These are phyloP conservation scores for Coniophora puteana DNA, from an alignment of 1,284 basidiomycete genomes.

Conservation along the genomic window DNA sequence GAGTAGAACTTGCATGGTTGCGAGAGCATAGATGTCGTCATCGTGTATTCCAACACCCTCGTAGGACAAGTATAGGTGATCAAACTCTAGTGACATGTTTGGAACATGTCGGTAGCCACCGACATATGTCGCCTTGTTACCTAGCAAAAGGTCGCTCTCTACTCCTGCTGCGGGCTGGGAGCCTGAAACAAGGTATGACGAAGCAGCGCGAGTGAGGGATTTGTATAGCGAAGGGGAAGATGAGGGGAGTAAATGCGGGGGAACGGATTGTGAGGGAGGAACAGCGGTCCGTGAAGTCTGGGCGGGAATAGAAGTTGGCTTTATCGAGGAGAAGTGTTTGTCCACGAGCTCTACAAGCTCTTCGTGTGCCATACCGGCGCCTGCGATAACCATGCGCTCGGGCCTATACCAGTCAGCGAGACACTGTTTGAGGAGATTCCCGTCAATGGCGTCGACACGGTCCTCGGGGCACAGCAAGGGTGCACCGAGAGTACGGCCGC, in stretches of 20 bases:
- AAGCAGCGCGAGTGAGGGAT: constrained; percentile 66
- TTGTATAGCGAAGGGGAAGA: constrained; percentile 56
- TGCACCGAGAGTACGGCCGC: constrained; percentile 81
- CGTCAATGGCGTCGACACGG: constrained; percentile 71
- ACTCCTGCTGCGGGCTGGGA: constrained; percentile 23
- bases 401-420: constrained; percentile 88
- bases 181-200: constrained; percentile 64
- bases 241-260: constrained; percentile 52
- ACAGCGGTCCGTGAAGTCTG: no score
- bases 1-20: constrained; percentile 92
- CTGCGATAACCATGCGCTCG: constrained; percentile 92
- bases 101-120: constrained; percentile 81
- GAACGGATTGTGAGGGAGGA: constrained; percentile 31
- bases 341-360: constrained; percentile 83
- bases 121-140: constrained; percentile 68
- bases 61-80: constrained; percentile 91
- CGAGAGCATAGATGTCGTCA: constrained; percentile 91
- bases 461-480: constrained; percentile 87
- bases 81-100: constrained; percentile 73
- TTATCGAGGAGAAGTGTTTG: constrained; percentile 80
- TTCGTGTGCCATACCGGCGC: constrained; percentile 89
- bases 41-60: constrained; percentile 93
- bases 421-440: constrained; percentile 60
- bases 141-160: no score
- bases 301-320: constrained; percentile 31